A percentile compares a stretch with the other conserved stretches of the same genome.
Evolutionary conservation across 257 asterid genomes (phyloP).

Genomic region (Sherardia arvensis): DNA sequence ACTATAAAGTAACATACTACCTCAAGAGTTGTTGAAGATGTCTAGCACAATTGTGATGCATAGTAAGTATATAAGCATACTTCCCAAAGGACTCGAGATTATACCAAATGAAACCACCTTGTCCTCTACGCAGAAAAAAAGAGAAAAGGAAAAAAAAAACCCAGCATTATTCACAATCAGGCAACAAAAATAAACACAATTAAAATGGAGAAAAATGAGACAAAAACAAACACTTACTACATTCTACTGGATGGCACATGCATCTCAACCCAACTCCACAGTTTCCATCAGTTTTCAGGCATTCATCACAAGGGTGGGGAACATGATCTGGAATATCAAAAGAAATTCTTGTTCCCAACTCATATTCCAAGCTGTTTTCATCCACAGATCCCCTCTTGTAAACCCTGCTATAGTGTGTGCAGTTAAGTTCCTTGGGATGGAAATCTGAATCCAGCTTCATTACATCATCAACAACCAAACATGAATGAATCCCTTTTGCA

Average conservation of each 20-base stretch:
- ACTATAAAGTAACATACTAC: neutral
- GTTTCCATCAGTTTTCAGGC: slow-evolving; percentile 41
- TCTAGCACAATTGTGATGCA: slow-evolving; percentile 16
- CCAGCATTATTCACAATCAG: neutral
- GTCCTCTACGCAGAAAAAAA: slow-evolving; percentile 41
- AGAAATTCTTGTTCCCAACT: slow-evolving; percentile 36
- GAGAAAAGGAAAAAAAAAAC: too few relatives aligned
- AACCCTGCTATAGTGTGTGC: slow-evolving; percentile 37
- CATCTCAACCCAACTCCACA: slow-evolving; percentile 69
- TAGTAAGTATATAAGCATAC: slow-evolving; percentile 18
- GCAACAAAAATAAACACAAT: neutral
- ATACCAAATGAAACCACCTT: slow-evolving; percentile 39
- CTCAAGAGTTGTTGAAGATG: slow-evolving; percentile 4
- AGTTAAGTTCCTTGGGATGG: slow-evolving; percentile 26
- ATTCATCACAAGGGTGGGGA: slow-evolving; percentile 55
- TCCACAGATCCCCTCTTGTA: slow-evolving; percentile 10
- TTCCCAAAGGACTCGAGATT: slow-evolving; percentile 18
- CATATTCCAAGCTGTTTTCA: neutral
- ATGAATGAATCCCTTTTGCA: slow-evolving; percentile 14
- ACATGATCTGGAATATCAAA: slow-evolving; percentile 51
- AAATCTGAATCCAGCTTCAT: slow-evolving; percentile 11
- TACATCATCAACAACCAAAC: slow-evolving; percentile 22
- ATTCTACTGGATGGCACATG: slow-evolving; percentile 38
- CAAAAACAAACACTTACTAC: slow-evolving; percentile 32
- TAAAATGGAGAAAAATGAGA: neutral